Evolutionary conservation across 306 rosid genomes (phyloP).

Genomic region (Canavalia ensiformis): DNA sequence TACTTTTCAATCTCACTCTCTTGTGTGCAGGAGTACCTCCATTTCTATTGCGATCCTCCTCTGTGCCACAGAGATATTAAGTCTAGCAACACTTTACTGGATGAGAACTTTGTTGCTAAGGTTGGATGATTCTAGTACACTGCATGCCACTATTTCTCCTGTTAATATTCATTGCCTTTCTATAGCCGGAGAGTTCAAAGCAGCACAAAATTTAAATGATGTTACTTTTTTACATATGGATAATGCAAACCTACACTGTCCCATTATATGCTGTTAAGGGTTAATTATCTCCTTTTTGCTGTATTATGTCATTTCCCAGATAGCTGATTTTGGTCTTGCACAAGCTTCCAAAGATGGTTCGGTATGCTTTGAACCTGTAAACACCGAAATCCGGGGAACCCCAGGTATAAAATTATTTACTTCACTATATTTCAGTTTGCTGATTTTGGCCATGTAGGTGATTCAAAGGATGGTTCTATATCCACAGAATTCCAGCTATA

Average conservation of each 20-base stretch:
- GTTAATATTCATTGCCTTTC: constrained; percentile 24
- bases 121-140: constrained; percentile 52
- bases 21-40: constrained; percentile 93
- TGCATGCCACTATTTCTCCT: constrained; percentile 39
- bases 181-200: constrained; percentile 23
- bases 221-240: neutral
- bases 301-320: constrained; percentile 56
- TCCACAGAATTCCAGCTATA: constrained; percentile 66
- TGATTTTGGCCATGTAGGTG: constrained; percentile 7
- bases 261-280: constrained; percentile 26
- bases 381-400: constrained; percentile 89
- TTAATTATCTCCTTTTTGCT: constrained; percentile 29
- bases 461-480: constrained; percentile 39
- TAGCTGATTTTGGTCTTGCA: constrained; percentile 98
- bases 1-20: constrained; percentile 39
- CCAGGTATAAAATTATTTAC: constrained; percentile 66
- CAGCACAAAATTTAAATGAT: constrained; percentile 5
- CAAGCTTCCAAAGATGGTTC: constrained; percentile 94
- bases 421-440: constrained; percentile 41
- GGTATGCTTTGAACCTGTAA: constrained; percentile 82
- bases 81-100: constrained; percentile 93
- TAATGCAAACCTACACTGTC: constrained; percentile 22
- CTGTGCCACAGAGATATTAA: constrained; percentile 95
- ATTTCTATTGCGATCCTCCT: constrained; percentile 97
- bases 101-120: constrained; percentile 93